Percentiles rank a stretch among this genome's conserved stretches.
These are phyloP conservation scores for Cyberlindnera suaveolens DNA, from an alignment of 805 yeast species.

Conservation along the genomic window DNA sequence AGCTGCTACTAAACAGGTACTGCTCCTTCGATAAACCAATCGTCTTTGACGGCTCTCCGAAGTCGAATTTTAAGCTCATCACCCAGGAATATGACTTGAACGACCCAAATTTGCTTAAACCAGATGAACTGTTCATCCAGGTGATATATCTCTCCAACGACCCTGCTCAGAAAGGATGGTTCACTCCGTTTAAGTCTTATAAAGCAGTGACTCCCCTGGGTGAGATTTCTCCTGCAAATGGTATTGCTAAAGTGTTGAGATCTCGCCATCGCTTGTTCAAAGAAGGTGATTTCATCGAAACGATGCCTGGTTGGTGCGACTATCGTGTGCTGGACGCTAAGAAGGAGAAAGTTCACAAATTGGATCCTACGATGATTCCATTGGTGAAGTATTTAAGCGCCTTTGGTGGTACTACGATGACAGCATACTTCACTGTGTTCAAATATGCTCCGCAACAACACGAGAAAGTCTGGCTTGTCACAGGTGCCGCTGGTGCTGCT, in stretches of 20 bases:
- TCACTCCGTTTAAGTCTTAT: slow-evolving; percentile 27
- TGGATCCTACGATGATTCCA: not conserved
- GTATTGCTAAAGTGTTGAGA: slow-evolving; percentile 43
- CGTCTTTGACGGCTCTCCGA: slow-evolving; percentile 19
- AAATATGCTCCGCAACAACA: slow-evolving; percentile 37
- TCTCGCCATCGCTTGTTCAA: slow-evolving; percentile 34
- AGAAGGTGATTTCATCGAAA: slow-evolving; percentile 38
- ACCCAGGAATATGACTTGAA: slow-evolving; percentile 15
- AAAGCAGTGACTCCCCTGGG: slow-evolving; percentile 28
- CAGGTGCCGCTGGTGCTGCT: slow-evolving; percentile 70
- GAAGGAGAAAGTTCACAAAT: slow-evolving; percentile 22
- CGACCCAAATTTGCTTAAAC: slow-evolving; percentile 22
- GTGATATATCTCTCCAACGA: slow-evolving; percentile 46
- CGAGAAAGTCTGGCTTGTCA: slow-evolving; percentile 41
- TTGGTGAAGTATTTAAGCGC: slow-evolving; percentile 38
- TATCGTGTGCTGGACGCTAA: slow-evolving; percentile 28
- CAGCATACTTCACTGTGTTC: slow-evolving; percentile 51
- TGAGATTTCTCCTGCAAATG: slow-evolving; percentile 41
- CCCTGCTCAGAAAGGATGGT: slow-evolving; percentile 60
- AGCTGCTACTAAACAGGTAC: slow-evolving; percentile 25
- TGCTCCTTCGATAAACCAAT: slow-evolving; percentile 23
- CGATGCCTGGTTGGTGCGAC: slow-evolving; percentile 41
- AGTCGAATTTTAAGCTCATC: slow-evolving; percentile 26
- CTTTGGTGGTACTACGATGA: slow-evolving; percentile 50
- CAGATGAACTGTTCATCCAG: slow-evolving; percentile 39